These are phyloP conservation scores for Akebia trifoliata DNA, from an alignment of 164 flowering plant genomes.

Conservation along the genomic window DNA sequence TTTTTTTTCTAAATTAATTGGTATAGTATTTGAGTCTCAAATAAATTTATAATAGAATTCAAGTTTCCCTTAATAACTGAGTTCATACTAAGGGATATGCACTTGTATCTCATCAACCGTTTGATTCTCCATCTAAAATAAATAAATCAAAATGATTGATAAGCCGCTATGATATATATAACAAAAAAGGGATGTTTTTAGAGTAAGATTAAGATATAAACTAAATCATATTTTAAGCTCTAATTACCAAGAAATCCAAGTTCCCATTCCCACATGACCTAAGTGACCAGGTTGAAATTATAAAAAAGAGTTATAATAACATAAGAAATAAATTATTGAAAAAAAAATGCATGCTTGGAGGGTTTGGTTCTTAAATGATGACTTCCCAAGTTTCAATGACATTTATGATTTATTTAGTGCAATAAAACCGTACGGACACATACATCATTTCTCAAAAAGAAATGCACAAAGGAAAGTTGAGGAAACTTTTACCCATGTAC, in stretches of 20 bases:
- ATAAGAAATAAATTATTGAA: not conserved
- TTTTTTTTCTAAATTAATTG: too few relatives aligned
- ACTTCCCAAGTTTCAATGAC: constrained; percentile 22
- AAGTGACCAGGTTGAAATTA: not conserved
- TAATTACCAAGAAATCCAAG: not conserved
- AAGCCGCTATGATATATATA: not conserved
- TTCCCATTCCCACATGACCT: constrained; percentile 5
- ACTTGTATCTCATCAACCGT: too few relatives aligned
- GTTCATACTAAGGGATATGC: too few relatives aligned
- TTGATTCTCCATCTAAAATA: too few relatives aligned
- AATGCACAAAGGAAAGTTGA: constrained; percentile 21
- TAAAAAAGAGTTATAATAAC: not conserved
- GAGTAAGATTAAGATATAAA: not conserved
- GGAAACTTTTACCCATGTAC: constrained; percentile 23
- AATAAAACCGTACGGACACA: constrained; percentile 19
- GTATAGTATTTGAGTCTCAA: too few relatives aligned
- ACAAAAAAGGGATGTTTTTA: not conserved
- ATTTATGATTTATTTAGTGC: constrained; percentile 16
- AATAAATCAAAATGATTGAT: not conserved
- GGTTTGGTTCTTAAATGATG: constrained; percentile 6
- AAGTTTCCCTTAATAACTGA: too few relatives aligned
- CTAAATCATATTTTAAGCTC: constrained; percentile 2
- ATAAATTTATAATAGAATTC: too few relatives aligned
- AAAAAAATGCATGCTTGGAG: not conserved
- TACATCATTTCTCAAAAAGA: constrained; percentile 36